Percentiles rank a stretch among this genome's conserved stretches.
Conservation (phyloP, 129 eudicot species). For the Helianthus tuberosus region DNA sequence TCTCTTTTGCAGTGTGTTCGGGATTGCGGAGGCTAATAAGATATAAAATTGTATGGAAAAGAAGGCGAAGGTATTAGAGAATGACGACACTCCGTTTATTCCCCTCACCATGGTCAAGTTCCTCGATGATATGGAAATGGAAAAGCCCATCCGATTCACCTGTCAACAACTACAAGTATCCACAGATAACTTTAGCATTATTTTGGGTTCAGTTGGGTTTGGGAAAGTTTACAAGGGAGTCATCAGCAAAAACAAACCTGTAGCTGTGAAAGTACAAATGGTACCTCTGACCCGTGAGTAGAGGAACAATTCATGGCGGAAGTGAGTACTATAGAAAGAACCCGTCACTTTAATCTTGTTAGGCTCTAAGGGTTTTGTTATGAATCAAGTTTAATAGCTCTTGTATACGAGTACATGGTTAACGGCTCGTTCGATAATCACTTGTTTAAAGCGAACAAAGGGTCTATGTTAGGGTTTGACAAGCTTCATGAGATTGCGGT, state of each 20-base stretch:
- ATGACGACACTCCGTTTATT: no score
- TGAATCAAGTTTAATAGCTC: constrained; percentile 27
- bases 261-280: constrained; percentile 34
- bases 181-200: not conserved
- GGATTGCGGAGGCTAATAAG: no score
- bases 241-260: not conserved
- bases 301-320: constrained; percentile 41
- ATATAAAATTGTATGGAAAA: no score
- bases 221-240: constrained; percentile 39
- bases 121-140: constrained; percentile 16
- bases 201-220: constrained; percentile 24
- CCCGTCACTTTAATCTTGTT: constrained; percentile 34
- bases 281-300: constrained; percentile 14
- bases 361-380: constrained; percentile 34
- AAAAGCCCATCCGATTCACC: constrained; percentile 16
- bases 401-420: constrained; percentile 41
- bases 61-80: no score
- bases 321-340: constrained; percentile 40
- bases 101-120: not conserved
- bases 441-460: constrained; percentile 21
- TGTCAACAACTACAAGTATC: constrained; percentile 1
- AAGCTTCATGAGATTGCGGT: constrained; percentile 23
- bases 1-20: no score
- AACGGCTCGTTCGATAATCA: constrained; percentile 26
- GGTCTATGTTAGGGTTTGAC: constrained; percentile 15